These are phyloP conservation scores for Voacanga thouarsii DNA, from an alignment of 257 asterid genomes.

Conservation along the genomic window DNA sequence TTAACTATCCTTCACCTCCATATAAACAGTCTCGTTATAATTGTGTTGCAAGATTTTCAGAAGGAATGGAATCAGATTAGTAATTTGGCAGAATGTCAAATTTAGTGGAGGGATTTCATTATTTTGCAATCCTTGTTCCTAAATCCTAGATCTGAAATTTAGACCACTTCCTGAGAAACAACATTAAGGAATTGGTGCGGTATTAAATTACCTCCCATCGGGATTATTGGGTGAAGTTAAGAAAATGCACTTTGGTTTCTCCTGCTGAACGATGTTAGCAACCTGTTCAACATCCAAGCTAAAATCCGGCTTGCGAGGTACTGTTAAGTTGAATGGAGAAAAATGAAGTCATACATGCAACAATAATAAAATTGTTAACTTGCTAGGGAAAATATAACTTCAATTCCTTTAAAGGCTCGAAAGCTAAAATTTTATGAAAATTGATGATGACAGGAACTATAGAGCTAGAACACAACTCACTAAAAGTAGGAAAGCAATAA, in stretches of 20 bases:
- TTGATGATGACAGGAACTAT: background rate
- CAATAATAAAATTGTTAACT: background rate
- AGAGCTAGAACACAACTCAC: background rate
- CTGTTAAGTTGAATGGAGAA: slow-evolving; percentile 37
- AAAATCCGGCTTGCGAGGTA: slow-evolving; percentile 77
- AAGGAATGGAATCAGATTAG: background rate
- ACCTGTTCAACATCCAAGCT: slow-evolving; percentile 78
- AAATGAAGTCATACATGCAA: slow-evolving; percentile 1
- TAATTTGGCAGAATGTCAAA: background rate
- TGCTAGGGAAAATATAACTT: background rate
- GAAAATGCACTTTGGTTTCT: slow-evolving; percentile 91
- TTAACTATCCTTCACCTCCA: background rate
- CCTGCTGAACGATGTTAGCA: slow-evolving; percentile 64
- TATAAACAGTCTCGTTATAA: background rate
- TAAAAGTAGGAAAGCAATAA: background rate
- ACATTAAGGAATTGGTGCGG: slow-evolving; percentile 9
- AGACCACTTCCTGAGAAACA: background rate
- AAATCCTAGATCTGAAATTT: background rate
- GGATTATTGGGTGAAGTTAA: slow-evolving; percentile 97
- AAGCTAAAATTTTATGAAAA: background rate
- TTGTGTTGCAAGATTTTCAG: background rate
- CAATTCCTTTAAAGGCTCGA: background rate
- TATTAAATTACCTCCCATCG: slow-evolving; percentile 77
- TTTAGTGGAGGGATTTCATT: background rate
- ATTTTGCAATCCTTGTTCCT: background rate